A percentile compares a stretch with the other conserved stretches of the same genome.
phyloP scores from a whole-genome alignment of 805 yeast species.

The Yamadazyma ubonensis region DNA sequence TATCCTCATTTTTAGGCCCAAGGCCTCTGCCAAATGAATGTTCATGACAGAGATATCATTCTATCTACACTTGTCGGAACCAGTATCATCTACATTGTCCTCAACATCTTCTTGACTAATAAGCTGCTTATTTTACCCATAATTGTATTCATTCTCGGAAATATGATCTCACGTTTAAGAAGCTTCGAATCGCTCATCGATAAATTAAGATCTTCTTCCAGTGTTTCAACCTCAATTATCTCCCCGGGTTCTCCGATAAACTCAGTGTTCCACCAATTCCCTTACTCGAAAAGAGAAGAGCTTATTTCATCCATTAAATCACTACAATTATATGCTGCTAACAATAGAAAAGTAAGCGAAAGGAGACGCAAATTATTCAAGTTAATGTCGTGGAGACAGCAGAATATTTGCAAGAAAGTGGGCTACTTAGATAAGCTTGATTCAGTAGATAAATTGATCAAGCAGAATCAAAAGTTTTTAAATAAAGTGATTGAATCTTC shows the following conservation, averaged over 20 bases:
- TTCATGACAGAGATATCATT: constrained; percentile 21
- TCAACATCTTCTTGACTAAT: constrained; percentile 18
- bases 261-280: constrained; percentile 7
- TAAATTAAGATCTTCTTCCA: constrained; percentile 1
- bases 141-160: constrained; percentile 29
- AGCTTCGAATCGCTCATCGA: constrained; percentile 8
- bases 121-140: constrained; percentile 29
- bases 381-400: constrained; percentile 55
- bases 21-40: constrained; percentile 5
- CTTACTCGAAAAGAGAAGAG: constrained; percentile 20
- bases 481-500: constrained; percentile 44
- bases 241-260: not conserved
- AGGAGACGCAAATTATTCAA: constrained; percentile 43
- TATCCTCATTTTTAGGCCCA: not conserved
- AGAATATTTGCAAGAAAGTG: constrained; percentile 47
- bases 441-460: constrained; percentile 47
- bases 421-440: constrained; percentile 57
- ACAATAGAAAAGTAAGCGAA: constrained; percentile 45
- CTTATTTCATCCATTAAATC: constrained; percentile 46
- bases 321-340: constrained; percentile 41
- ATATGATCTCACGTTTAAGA: constrained; percentile 27
- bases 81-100: constrained; percentile 20
- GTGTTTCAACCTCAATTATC: not conserved
- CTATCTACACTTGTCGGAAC: constrained; percentile 17
- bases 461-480: constrained; percentile 48